Evolutionary conservation across 805 yeast species (phyloP), one percentile per base, ranked within the genome.

Genomic region (Komagataella mondaviorum): DNA sequence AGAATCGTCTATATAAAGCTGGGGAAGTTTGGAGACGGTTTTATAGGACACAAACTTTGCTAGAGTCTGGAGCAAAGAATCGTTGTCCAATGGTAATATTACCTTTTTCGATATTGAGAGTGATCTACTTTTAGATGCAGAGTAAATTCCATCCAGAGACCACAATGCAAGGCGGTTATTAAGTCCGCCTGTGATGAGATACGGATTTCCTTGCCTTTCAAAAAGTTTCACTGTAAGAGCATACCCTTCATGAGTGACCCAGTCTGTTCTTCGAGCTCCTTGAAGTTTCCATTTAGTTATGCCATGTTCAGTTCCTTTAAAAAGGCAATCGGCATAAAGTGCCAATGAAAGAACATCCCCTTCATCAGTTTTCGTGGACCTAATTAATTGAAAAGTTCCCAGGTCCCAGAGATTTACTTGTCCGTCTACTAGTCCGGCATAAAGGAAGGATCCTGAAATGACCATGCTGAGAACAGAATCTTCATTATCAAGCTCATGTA

Each of bases 331-430:
- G 16, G 72, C 71, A 51, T 73, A 69, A 6, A 78, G 72, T 1
- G 82, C 77, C 43, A 88, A 58, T 2, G 91, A 75, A 44, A 82
- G 72, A 2, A 88, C 77, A 51, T 83, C 83, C 43, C 71, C 71
- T 44, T 67, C 70, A 56, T 58, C 73, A 18, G 65, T 57, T 48
- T 63, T 61, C 55, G 71, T 72, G 0, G 77, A 69, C 44, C 78
- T 65, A 44, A 77, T 73, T 45, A 75, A 70, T 62, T 91, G 98
- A 51, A 75, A 74, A 0, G 98, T 89, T 48, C 84, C 81, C 48
- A 91, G 68, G 59, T 93, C 98, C 88, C 96, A 86, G 5, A 88
- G 80, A 52, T 83, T 80, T n/a, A 91, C 74, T 23, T 72, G 70
- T 7, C 96, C 93, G 52, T 79, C 78, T 8, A 82, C 75, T 24